Conservation (phyloP, 1,139 yeast genomes). For the Torulaspora pretoriensis region DNA sequence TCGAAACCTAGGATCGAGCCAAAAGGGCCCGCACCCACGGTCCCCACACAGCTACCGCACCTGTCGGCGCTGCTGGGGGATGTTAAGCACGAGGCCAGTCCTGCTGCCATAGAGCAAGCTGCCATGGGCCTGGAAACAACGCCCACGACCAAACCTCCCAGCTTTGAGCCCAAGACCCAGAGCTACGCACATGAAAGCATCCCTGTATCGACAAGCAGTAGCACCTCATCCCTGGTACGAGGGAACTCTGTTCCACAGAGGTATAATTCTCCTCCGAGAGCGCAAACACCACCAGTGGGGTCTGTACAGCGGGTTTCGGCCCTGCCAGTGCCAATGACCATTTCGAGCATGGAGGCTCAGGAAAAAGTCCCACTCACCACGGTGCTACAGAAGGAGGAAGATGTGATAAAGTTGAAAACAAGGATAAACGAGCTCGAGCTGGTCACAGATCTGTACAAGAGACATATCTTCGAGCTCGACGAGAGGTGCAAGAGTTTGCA, state of each 20-base stretch:
- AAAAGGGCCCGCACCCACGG: constrained; percentile 7
- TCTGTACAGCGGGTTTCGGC: constrained; percentile 5
- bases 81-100: constrained; percentile 1
- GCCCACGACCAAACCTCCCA: neutral
- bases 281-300: constrained; percentile 3
- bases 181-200: neutral
- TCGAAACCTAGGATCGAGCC: constrained; percentile 12
- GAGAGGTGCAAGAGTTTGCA: constrained; percentile 26
- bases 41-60: constrained; percentile 14
- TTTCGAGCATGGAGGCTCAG: constrained; percentile 3
- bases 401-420: constrained; percentile 57
- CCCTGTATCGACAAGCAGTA: constrained; percentile 6
- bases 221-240: constrained; percentile 12
- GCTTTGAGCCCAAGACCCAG: neutral
- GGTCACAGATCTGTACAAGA: constrained; percentile 80
- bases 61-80: constrained; percentile 12
- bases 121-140: constrained; percentile 7
- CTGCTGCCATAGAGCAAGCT: neutral
- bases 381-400: constrained; percentile 38
- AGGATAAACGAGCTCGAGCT: constrained; percentile 83
- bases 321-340: constrained; percentile 5
- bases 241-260: constrained; percentile 8
- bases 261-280: constrained; percentile 13
- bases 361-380: constrained; percentile 22
- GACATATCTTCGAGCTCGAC: constrained; percentile 78